Conservation (phyloP, 805 yeast species). For the Saccharomycopsis sp. region DNA sequence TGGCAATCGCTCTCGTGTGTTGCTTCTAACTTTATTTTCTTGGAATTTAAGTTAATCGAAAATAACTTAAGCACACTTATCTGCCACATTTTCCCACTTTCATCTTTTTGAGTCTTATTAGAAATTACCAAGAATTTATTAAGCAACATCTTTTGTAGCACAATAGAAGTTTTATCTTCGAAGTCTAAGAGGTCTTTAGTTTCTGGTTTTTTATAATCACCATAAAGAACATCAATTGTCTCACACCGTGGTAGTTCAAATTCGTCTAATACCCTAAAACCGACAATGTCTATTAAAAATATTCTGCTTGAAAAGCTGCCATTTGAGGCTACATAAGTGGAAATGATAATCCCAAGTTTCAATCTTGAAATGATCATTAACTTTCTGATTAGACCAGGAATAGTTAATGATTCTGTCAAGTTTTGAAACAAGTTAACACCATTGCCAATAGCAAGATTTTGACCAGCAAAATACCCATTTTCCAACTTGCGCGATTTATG, state of each 20-base stretch:
- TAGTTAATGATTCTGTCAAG: background rate
- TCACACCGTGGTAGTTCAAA: constrained; percentile 1
- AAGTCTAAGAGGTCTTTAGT: constrained; percentile 5
- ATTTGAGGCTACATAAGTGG: background rate
- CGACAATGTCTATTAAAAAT: background rate
- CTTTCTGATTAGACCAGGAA: constrained; percentile 9
- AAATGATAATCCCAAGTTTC: too few relatives aligned
- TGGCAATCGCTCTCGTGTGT: background rate
- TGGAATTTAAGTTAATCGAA: constrained; percentile 1
- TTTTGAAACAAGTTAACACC: background rate
- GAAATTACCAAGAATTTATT: constrained; percentile 9
- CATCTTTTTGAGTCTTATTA: background rate
- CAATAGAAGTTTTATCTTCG: constrained; percentile 18
- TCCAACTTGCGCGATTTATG: too few relatives aligned
- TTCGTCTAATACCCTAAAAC: background rate
- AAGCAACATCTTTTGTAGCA: constrained; percentile 12
- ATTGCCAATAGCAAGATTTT: background rate
- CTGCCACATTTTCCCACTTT: background rate
- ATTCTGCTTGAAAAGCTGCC: background rate
- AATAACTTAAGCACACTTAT: constrained; percentile 7
- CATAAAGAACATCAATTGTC: constrained; percentile 3
- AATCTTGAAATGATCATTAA: too few relatives aligned
- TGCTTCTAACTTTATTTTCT: constrained; percentile 2
- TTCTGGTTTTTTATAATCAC: constrained; percentile 2
- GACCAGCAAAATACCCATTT: too few relatives aligned